These are phyloP conservation scores for Fusarium sp. DNA, from an alignment of 2,329 filamentous ascomycete species.

Conservation along the genomic window DNA sequence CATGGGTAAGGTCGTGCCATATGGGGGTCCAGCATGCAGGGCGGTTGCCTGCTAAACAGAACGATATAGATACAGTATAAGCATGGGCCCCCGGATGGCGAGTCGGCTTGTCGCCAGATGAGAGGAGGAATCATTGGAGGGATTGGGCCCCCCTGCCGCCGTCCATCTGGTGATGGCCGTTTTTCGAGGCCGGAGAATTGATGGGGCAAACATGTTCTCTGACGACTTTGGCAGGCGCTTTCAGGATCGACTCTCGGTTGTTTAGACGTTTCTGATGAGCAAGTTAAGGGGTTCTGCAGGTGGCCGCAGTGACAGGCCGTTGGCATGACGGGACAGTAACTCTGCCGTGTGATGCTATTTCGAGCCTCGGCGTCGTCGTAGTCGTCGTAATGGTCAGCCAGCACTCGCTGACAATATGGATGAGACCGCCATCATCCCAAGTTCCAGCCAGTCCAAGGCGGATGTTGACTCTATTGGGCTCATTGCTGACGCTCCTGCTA, in stretches of 20 bases:
- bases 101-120: conserved; percentile 22
- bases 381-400: conserved; percentile 8
- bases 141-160: conserved; percentile 13
- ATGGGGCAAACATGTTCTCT: conserved; percentile 15
- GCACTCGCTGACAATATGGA: conserved; percentile 33
- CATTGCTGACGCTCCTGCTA: conserved; percentile 29
- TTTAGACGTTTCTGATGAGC: conserved; percentile 6
- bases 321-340: not conserved
- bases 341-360: conserved; percentile 25
- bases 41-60: conserved; percentile 11
- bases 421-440: conserved; percentile 26
- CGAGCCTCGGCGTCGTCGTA: not conserved
- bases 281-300: not conserved
- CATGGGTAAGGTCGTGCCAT: conserved; percentile 25
- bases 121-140: conserved; percentile 22
- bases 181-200: conserved; percentile 23
- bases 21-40: conserved; percentile 26
- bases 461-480: conserved; percentile 5
- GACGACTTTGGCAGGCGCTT: conserved; percentile 9
- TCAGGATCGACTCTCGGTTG: conserved; percentile 9
- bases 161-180: conserved; percentile 20
- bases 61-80: conserved; percentile 17
- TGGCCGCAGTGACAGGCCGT: not conserved
- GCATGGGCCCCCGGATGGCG: conserved; percentile 19
- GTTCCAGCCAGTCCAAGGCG: conserved; percentile 4